Evolutionary conservation across 208 protist genomes (phyloP), one percentile per base, ranked within the genome.

Genomic region (Trypanosoma caninum): DNA sequence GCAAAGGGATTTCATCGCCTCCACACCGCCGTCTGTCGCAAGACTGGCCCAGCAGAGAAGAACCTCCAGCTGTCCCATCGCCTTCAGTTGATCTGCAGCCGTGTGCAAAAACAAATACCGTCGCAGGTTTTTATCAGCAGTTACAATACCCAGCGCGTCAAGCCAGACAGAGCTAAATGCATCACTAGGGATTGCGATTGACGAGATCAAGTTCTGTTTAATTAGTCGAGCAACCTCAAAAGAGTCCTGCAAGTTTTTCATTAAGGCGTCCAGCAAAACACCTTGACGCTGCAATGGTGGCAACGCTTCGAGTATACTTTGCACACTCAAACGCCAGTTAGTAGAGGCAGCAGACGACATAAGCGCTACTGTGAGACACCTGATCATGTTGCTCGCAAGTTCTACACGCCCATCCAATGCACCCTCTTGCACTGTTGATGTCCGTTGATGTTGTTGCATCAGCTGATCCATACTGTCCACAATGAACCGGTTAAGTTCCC

Each of bases 181-280:
- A 14, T 59, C 56, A 20, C 59, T 11, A 30, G 1, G 57, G 41
- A 33, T 47, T 18, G 25, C 42, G n/a, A 50, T 16, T 22, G 50
- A 6, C 11, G 30, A 33, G 42, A 41, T 11, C 27, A 45, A 37
- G 31, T 53, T 9, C 23, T 59, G 22, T 16, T 35, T 31, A 14
- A 56, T 10, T 1, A 53, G 3, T 41, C 34, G 25, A 38, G 60
- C 51, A 20, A 65, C 13, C 30, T 54, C 47, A 59, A 59, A 64
- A 2, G 65, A 64, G 23, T 65, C 57, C 30, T 42, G 46, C 23
- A 44, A n/a, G 31, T 51, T 65, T 38, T 65, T 58, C 40, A 72
- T 72, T 3, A 65, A 7, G 34, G 65, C 46, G 33, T 65, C 37
- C 8, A 62, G 52, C 27, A 72, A 10, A 48, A 40, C 22, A 22